These are phyloP conservation scores for Cubamyces lactineus DNA, from an alignment of 768 basidiomycete species.

Conservation along the genomic window DNA sequence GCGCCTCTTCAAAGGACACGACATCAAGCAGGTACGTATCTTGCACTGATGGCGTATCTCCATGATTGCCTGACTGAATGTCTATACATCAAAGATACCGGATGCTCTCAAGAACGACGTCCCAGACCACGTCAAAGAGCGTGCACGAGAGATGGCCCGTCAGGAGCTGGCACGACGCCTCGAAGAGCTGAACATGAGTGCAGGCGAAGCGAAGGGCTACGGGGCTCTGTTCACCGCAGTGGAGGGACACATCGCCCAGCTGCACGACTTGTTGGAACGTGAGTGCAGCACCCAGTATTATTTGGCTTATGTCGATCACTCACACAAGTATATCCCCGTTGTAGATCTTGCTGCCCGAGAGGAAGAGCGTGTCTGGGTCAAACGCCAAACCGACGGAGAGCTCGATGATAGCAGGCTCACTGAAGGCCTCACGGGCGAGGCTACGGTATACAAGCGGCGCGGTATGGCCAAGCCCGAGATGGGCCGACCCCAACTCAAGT, in stretches of 20 bases:
- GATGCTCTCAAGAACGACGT: slow-evolving; percentile 59
- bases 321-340: not conserved
- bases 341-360: slow-evolving; percentile 68
- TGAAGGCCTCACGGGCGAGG: slow-evolving; percentile 69
- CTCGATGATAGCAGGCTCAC: slow-evolving; percentile 67
- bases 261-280: slow-evolving; percentile 68
- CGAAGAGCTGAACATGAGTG: slow-evolving; percentile 65
- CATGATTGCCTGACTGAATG: not conserved
- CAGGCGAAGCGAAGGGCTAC: slow-evolving; percentile 59
- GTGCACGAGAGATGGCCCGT: slow-evolving; percentile 67
- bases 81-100: slow-evolving; percentile 41
- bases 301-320: not conserved
- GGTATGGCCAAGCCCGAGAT: slow-evolving; percentile 72
- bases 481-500: slow-evolving; percentile 72
- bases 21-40: slow-evolving; percentile 58
- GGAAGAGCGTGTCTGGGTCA: slow-evolving; percentile 73
- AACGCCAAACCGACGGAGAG: slow-evolving; percentile 72
- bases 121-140: slow-evolving; percentile 62
- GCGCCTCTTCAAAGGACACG: slow-evolving; percentile 62
- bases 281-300: slow-evolving; percentile 24
- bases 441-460: slow-evolving; percentile 70
- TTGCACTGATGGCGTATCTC: not conserved
- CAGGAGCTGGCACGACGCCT: slow-evolving; percentile 62
- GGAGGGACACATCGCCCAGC: slow-evolving; percentile 60
- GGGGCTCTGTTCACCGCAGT: slow-evolving; percentile 54